Base-by-base conservation (phyloP, 495 filamentous ascomycete species). In the Annulohypoxylon bovei region DNA sequence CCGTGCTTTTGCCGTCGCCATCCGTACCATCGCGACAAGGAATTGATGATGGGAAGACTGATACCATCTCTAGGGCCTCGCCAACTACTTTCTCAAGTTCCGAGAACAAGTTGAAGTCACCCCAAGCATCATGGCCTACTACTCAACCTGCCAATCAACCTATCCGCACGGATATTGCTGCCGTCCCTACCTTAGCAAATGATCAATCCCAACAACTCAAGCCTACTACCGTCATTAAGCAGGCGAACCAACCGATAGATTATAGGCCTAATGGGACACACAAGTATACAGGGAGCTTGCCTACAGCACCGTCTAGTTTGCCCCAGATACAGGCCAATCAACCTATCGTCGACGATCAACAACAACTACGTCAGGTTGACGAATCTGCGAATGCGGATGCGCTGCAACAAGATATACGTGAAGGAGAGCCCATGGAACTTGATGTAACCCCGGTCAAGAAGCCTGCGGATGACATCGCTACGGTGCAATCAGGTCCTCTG, bases 351-450 rank as follows among this genome's bases (percentile, higher is more conserved):
- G 52, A 64, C 47, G 62, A 62, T 7, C 67, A 50, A 22, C 71
- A 37, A 35, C 64, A 23, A 6, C 27, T 18, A 44, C 50, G 42
- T 16, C 49, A 35, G 9, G 8, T 32, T 39, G 32, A 14, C 2
- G 16, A 54, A 14, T 25, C 23, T 14, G 39, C 28, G 7, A 47
- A 63, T 58, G 39, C 28, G 7, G 39, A 63, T 58, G 56, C 35
- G 16, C 62, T 49, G 18, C 68, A 58, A 16, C 57, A 69, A 57
- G 66, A 73, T 61, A 25, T 67, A 4, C 65, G 65, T 18, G 65
- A 73, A 70, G 56, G 49, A 4, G 69, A 68, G 30, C 59, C 74
- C 33, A 75, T 71, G 57, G 75, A 77, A 55, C 62, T 67, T 18
- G 73, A 76, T 28, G 52, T 56, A 27, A 37, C 58, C 47, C 70